Evolutionary conservation across 1,139 yeast species (phyloP), one percentile per base, ranked within the genome.

Genomic region (Sugiyamaella pinicola): DNA sequence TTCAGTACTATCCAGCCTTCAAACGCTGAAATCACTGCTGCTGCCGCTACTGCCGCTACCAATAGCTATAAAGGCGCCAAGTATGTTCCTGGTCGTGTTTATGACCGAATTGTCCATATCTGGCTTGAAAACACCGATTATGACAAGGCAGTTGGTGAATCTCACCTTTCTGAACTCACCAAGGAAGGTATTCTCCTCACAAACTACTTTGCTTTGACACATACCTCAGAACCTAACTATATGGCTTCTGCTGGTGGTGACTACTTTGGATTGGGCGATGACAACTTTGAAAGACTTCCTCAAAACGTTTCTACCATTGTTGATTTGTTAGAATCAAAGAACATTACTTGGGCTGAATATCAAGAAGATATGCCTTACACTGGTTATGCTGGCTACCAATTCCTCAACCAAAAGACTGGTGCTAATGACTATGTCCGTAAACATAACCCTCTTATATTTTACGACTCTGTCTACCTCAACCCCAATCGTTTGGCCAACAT

Each of bases 141-240:
- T 62, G 76, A 74, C 62, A 78, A 77, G 63, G 81, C 80, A 41
- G 71, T 71, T 42, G 74, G 70, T 56, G 71, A 77, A 61, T 64
- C 69, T 6, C 74, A 74, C 46, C 65, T 78, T 60, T 66, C 68
- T 61, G 69, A 68, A 61, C 67, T 77, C 43, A 73, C 75, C 19
- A 55, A 68, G 58, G 64, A 74, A 47, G 82, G 80, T 61, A 69
- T 76, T 52, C 64, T 69, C 34, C 68, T 78, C 59, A 69, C 69
- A 64, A 78, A 78, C 70, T 77, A 78, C 69, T 77, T 77, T 73
- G 74, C 76, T 29, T 60, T 76, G 34, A 74, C 80, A 43, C 79
- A 76, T 61, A 80, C 81, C 47, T 76, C 81, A 1, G 77, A 77
- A 69, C 80, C 81, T 58, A 78, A 78, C 68, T 78, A 77, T 64